Evolutionary conservation across 225 moss, liverwort and hornwort genomes (phyloP), one percentile per base, ranked within the genome.

Genomic region (Thuidium tamariscinum): DNA sequence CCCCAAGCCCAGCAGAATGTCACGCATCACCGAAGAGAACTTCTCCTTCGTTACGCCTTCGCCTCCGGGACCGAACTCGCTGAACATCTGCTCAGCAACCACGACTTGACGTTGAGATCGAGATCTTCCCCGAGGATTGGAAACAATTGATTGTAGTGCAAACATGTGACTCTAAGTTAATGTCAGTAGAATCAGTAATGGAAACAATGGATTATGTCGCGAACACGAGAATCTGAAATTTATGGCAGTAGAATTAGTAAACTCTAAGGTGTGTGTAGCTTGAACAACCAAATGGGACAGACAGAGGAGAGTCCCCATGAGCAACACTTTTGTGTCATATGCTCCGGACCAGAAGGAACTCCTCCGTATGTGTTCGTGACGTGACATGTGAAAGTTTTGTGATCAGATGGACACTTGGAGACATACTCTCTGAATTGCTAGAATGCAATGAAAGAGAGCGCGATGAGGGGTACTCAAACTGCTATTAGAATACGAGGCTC

Each of bases 1-100:
- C 10, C 96, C 96, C 83, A 97, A 86, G 62, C 97, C 97, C 82
- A 97, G 71, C 62, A 93, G 75, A 48, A 97, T 91, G 71, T 94
- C 94, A 26, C 92, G 92, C 94, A 97, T 91, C 59, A 95, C 97
- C 15, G 13, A 29, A 49, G 90, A 73, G 68, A 97, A 97, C 6
- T 60, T 89, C 37, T 91, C 79, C 88, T 95, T 96, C 13, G 89
- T 88, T 2, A 97, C 88, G 60, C 92, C 92, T 46, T 93, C 88
- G 19, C 88, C 90, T 79, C 91, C 92, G 16, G 34, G 22, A 10
- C 86, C 92, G 75, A 97, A 97, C 65, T 96, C 95, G 54, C 86
- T 60, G 88, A 93, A 96, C 72, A 97, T 93, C 97, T 97, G 92
- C 91, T 72, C 39, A 67, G 21, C 42, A 44, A 34, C 41, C 10